A percentile compares a stretch with the other conserved stretches of the same genome.
Conservation (phyloP, 177 flowering plant genomes). For the Vitis hybrid region DNA sequence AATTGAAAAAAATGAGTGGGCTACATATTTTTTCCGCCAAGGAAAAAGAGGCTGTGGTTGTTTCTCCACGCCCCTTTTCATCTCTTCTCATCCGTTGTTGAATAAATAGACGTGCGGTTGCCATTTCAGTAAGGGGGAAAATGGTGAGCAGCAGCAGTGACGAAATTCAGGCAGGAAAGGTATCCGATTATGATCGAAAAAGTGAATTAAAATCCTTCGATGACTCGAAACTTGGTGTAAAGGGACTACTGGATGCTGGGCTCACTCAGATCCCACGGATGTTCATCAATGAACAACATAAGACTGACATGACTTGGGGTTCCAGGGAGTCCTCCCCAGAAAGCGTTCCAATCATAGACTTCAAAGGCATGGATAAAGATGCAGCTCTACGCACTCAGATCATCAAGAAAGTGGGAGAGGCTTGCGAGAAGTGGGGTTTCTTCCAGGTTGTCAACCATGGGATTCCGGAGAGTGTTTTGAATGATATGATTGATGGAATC, state of each 20-base stretch:
- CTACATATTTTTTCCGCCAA: too few relatives aligned
- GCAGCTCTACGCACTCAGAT: neutral
- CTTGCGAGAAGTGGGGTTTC: slow-evolving; percentile 19
- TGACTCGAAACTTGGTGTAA: slow-evolving; percentile 25
- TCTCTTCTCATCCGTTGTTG: too few relatives aligned
- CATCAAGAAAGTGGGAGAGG: neutral
- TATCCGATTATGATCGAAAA: too few relatives aligned
- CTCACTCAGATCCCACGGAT: slow-evolving; percentile 14
- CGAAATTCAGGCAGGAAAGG: too few relatives aligned
- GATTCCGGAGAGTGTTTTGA: neutral
- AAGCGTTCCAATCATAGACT: slow-evolving; percentile 19
- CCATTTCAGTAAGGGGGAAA: too few relatives aligned
- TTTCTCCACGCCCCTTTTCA: too few relatives aligned
- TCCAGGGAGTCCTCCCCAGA: too few relatives aligned
- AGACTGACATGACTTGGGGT: neutral
- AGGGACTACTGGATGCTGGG: slow-evolving; percentile 23
- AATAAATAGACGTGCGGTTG: too few relatives aligned
- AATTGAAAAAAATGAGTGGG: too few relatives aligned
- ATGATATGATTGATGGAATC: slow-evolving; percentile 12
- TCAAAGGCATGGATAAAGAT: slow-evolving; percentile 9
- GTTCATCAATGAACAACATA: slow-evolving; percentile 1
- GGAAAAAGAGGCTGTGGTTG: too few relatives aligned
- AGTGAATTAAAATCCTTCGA: slow-evolving; percentile 25
- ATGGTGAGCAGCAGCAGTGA: too few relatives aligned
- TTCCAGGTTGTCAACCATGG: slow-evolving; percentile 26